A percentile compares a stretch with the other conserved stretches of the same genome.
phyloP scores from a whole-genome alignment of 805 yeast species.

The Yarrowia sp. region DNA sequence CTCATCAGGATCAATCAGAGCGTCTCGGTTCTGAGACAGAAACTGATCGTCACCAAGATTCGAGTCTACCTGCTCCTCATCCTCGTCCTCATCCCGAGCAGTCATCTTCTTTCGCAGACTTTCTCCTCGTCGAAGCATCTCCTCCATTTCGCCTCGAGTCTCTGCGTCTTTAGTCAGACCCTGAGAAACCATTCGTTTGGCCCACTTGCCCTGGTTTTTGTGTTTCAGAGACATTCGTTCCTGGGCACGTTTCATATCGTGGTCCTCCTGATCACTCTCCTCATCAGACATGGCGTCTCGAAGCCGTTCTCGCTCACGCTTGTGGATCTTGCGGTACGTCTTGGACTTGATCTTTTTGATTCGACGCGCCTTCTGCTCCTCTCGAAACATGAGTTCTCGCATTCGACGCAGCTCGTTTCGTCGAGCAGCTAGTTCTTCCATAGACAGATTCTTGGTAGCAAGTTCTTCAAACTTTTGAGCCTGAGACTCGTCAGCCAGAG shows the following conservation, averaged over 20 bases:
- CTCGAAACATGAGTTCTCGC: conserved; percentile 96
- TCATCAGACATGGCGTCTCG: conserved; percentile 56
- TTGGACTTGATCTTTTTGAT: conserved; percentile 94
- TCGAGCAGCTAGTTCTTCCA: conserved; percentile 72
- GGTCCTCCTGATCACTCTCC: conserved; percentile 55
- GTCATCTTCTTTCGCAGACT: conserved; percentile 65
- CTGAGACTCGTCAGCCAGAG: conserved; percentile 65
- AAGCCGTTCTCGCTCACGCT: conserved; percentile 73
- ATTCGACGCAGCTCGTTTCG: conserved; percentile 80
- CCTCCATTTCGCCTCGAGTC: conserved; percentile 86
- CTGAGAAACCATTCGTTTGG: conserved; percentile 79
- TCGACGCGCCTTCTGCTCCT: conserved; percentile 85
- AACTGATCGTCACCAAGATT: conserved; percentile 42
- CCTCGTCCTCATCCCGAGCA: conserved; percentile 53
- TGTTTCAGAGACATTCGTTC: conserved; percentile 93
- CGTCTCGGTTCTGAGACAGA: conserved; percentile 37
- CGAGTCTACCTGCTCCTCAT: conserved; percentile 42
- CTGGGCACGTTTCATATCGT: conserved; percentile 71
- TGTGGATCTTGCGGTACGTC: conserved; percentile 77
- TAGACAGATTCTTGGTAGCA: conserved; percentile 73
- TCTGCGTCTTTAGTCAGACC: conserved; percentile 86
- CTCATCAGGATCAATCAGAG: conserved; percentile 29
- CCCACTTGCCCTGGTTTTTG: conserved; percentile 86
- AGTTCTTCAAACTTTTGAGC: conserved; percentile 85
- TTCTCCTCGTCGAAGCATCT: conserved; percentile 88